These are phyloP conservation scores for Leucogyrophana mollusca DNA, from an alignment of 768 basidiomycete genomes.

Conservation along the genomic window DNA sequence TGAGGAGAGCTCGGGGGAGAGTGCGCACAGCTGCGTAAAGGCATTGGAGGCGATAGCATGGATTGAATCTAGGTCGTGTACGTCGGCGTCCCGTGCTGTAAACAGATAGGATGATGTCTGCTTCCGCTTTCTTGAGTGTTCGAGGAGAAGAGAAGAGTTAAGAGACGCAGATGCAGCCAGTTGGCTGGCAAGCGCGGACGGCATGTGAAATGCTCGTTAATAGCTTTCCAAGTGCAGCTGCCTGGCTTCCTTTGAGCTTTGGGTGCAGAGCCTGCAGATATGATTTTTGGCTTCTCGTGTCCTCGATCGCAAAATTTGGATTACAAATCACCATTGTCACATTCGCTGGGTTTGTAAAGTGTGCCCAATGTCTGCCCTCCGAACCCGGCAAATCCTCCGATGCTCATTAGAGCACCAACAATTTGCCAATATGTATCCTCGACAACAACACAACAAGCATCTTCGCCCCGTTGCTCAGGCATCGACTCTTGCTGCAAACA, in stretches of 20 bases:
- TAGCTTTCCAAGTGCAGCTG: background rate
- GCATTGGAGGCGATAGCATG: constrained; percentile 79
- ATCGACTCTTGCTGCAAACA: no score
- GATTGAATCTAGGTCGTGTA: constrained; percentile 86
- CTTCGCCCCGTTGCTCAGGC: no score
- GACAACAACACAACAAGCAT: no score
- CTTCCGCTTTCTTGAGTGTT: constrained; percentile 58
- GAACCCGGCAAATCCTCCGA: no score
- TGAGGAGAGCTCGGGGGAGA: constrained; percentile 51
- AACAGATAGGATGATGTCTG: constrained; percentile 84
- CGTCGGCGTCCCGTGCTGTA: constrained; percentile 74
- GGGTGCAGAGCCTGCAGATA: background rate
- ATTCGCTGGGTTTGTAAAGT: constrained; percentile 9
- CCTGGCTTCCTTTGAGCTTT: background rate
- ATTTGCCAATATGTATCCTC: no score
- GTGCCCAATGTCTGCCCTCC: constrained; percentile 4
- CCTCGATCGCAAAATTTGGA: constrained; percentile 1
- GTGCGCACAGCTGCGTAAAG: constrained; percentile 63
- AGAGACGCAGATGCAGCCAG: constrained; percentile 77
- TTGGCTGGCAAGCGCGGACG: constrained; percentile 78
- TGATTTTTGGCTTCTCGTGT: background rate
- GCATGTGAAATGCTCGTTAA: constrained; percentile 36
- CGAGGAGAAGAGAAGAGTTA: constrained; percentile 70
- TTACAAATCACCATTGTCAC: background rate
- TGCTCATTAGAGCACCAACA: no score